Conservation (phyloP, 345 rosid genomes). For the Aquilaria malaccensis region DNA sequence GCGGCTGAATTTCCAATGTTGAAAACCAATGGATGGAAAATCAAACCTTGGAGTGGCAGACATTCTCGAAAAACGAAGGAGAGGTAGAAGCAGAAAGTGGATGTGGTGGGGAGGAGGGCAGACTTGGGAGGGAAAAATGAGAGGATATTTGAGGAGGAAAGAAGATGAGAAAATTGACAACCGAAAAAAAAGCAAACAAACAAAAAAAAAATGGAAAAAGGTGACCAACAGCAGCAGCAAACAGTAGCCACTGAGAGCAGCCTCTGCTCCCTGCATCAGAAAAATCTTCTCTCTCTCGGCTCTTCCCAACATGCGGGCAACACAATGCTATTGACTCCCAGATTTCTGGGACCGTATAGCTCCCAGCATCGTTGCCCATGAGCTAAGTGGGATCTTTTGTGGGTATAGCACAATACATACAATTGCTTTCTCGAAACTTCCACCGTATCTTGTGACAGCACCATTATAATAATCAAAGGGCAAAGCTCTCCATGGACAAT, state of each 20-base stretch:
- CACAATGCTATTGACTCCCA: neutral
- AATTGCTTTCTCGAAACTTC: no score
- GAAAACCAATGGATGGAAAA: no score
- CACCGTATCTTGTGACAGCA: no score
- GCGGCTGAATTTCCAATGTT: no score
- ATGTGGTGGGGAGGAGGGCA: neutral
- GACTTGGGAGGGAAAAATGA: slow-evolving; percentile 4
- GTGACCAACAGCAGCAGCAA: neutral
- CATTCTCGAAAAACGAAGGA: no score
- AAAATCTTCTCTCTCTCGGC: neutral
- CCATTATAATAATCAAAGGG: no score
- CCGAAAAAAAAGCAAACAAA: neutral
- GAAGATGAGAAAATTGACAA: slow-evolving; percentile 22
- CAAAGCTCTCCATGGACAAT: no score
- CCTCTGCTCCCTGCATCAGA: slow-evolving; percentile 8
- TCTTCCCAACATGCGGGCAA: neutral
- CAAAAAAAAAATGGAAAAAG: slow-evolving; percentile 5
- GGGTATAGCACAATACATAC: neutral
- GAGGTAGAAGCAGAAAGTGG: no score
- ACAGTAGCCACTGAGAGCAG: neutral
- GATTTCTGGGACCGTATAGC: slow-evolving; percentile 3
- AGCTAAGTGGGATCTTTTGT: neutral
- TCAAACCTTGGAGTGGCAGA: no score
- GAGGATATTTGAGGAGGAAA: slow-evolving; percentile 11
- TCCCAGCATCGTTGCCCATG: neutral